Evolutionary conservation across 108 stramenopile genomes (phyloP).

Genomic region (Conticribra weissflogii): DNA sequence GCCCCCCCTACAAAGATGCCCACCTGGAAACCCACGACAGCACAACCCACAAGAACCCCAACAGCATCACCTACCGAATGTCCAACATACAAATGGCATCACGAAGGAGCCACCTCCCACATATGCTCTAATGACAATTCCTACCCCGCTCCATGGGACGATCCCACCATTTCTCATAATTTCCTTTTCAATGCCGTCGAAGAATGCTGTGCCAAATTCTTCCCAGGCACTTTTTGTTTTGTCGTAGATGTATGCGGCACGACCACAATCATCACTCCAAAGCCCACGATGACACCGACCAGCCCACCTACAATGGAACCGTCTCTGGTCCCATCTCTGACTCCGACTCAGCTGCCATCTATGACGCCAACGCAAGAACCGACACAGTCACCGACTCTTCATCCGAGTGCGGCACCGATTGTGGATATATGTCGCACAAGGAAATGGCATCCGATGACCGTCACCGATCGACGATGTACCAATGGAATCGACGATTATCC

Average conservation of each 20-base stretch:
- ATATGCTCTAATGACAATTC: background rate
- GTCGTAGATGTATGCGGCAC: background rate
- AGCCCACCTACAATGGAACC: background rate
- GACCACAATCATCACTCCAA: background rate
- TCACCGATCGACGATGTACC: conserved; percentile 8
- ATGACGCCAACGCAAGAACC: too few species aligned
- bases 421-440: background rate
- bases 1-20: too few species aligned
- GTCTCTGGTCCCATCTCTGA: too few species aligned
- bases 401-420: background rate
- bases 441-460: conserved; percentile 8
- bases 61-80: background rate
- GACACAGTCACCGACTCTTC: too few species aligned
- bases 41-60: conserved; percentile 1
- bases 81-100: background rate
- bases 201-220: background rate
- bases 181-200: background rate
- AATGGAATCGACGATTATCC: conserved; percentile 16
- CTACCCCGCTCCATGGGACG: background rate
- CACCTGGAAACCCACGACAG: too few species aligned
- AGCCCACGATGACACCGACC: background rate
- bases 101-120: background rate
- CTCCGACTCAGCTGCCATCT: too few species aligned
- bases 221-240: background rate
- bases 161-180: background rate